These are phyloP conservation scores for Trametes versicolor DNA, from an alignment of 1,284 basidiomycete species.

Conservation along the genomic window DNA sequence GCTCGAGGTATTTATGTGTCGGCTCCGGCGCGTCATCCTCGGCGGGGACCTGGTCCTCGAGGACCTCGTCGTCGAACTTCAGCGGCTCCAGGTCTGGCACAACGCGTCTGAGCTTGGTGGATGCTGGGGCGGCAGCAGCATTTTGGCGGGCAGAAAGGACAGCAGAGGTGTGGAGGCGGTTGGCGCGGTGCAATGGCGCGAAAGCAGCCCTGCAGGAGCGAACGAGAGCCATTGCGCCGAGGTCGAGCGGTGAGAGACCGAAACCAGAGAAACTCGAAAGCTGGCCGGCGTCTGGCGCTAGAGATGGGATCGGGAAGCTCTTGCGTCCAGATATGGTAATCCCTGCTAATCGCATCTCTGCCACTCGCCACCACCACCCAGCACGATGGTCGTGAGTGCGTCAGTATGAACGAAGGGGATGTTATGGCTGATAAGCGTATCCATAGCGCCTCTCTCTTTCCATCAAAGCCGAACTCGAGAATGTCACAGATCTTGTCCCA, in stretches of 20 bases:
- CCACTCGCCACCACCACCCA: constrained; percentile 8
- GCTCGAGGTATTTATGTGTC: constrained; percentile 56
- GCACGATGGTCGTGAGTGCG: constrained; percentile 46
- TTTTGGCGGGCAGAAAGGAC: constrained; percentile 24
- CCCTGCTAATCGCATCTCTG: constrained; percentile 2
- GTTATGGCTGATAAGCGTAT: constrained; percentile 1
- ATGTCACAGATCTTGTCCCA: constrained; percentile 74
- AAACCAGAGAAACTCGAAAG: constrained; percentile 25
- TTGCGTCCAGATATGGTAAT: constrained; percentile 8
- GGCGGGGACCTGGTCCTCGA: constrained; percentile 30
- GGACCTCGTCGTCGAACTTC: constrained; percentile 27
- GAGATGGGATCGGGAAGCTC: constrained; percentile 26
- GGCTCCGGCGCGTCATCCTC: constrained; percentile 65
- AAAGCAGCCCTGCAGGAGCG: constrained; percentile 31
- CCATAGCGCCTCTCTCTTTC: constrained; percentile 65
- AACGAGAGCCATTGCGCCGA: constrained; percentile 36
- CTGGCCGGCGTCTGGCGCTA: constrained; percentile 25
- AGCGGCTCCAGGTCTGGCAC: constrained; percentile 32
- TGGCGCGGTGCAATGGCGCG: constrained; percentile 22
- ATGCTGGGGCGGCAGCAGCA: constrained; percentile 14
- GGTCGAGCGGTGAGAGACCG: constrained; percentile 19
- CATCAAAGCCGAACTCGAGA: constrained; percentile 82
- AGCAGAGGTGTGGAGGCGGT: constrained; percentile 35
- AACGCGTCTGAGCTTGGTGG: constrained; percentile 20
- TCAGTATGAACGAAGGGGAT: background rate